These are phyloP conservation scores for Triticum dicoccoides DNA, from an alignment of 176 grass and related monocot genomes.

Conservation along the genomic window DNA sequence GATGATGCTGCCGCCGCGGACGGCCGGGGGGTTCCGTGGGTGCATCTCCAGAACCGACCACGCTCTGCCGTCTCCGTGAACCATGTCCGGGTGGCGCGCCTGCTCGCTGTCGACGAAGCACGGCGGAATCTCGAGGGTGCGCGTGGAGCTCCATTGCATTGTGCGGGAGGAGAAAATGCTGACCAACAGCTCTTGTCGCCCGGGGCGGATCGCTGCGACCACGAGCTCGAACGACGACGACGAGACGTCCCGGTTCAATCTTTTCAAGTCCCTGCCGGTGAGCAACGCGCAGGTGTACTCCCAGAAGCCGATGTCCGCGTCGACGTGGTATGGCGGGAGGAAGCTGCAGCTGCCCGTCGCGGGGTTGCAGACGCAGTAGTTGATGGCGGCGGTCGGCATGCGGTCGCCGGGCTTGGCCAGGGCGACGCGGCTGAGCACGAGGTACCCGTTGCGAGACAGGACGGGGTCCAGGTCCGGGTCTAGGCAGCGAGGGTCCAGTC, in stretches of 20 bases:
- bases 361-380: conserved; percentile 3
- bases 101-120: neutral
- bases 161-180: neutral
- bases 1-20: neutral
- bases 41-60: neutral
- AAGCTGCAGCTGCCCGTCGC: neutral
- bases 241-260: neutral
- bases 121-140: neutral
- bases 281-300: neutral
- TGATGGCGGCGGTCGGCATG: neutral
- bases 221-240: neutral
- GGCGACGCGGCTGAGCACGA: neutral
- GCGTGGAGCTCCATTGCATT: neutral
- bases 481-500: neutral
- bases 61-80: neutral
- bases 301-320: neutral
- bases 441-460: neutral
- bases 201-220: neutral
- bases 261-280: neutral
- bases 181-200: neutral
- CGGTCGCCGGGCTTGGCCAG: neutral
- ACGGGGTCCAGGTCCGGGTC: neutral
- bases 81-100: neutral
- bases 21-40: neutral
- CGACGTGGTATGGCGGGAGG: neutral